Percentiles rank a stretch among this genome's conserved stretches.
phyloP scores from a whole-genome alignment of 495 filamentous ascomycete species.

The Neurospora discreta region DNA sequence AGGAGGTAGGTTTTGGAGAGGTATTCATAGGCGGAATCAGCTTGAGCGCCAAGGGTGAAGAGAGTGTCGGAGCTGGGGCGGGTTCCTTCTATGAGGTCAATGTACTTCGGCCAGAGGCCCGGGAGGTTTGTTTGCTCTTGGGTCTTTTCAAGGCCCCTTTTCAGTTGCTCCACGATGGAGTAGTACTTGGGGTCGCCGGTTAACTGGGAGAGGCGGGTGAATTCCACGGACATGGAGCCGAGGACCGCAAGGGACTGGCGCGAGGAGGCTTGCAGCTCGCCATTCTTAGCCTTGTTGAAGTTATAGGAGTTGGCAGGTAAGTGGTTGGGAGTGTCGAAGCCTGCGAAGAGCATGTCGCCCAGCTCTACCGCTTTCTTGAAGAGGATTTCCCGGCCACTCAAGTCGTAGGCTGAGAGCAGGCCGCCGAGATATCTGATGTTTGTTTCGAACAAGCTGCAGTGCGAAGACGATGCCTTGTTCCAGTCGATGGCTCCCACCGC shows the following conservation, averaged over 20 bases:
- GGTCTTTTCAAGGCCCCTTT: slow-evolving; percentile 54
- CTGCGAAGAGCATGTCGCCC: slow-evolving; percentile 69
- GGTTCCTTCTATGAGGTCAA: slow-evolving; percentile 42
- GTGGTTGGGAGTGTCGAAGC: slow-evolving; percentile 83
- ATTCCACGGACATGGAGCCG: slow-evolving; percentile 72
- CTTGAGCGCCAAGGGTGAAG: slow-evolving; percentile 60
- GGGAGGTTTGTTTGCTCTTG: slow-evolving; percentile 60
- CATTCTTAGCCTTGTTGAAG: slow-evolving; percentile 44
- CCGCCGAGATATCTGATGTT: slow-evolving; percentile 73
- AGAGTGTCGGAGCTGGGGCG: slow-evolving; percentile 15
- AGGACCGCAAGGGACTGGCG: slow-evolving; percentile 48
- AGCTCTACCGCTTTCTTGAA: slow-evolving; percentile 73
- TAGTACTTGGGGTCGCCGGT: slow-evolving; percentile 75
- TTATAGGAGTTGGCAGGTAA: slow-evolving; percentile 71
- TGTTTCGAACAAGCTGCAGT: slow-evolving; percentile 65
- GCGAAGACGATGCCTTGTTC: slow-evolving; percentile 42
- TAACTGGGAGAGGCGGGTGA: slow-evolving; percentile 73
- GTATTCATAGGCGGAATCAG: slow-evolving; percentile 85
- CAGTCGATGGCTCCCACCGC: slow-evolving; percentile 69
- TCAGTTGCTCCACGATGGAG: slow-evolving; percentile 71
- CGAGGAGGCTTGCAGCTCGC: slow-evolving; percentile 33
- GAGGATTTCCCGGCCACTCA: slow-evolving; percentile 48
- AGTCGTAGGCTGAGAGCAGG: slow-evolving; percentile 65
- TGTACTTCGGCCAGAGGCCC: slow-evolving; percentile 65
- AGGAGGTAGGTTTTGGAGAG: slow-evolving; percentile 57